These are phyloP conservation scores for Talaromyces sp. DNA, from an alignment of 2,329 filamentous ascomycete genomes.

Conservation along the genomic window DNA sequence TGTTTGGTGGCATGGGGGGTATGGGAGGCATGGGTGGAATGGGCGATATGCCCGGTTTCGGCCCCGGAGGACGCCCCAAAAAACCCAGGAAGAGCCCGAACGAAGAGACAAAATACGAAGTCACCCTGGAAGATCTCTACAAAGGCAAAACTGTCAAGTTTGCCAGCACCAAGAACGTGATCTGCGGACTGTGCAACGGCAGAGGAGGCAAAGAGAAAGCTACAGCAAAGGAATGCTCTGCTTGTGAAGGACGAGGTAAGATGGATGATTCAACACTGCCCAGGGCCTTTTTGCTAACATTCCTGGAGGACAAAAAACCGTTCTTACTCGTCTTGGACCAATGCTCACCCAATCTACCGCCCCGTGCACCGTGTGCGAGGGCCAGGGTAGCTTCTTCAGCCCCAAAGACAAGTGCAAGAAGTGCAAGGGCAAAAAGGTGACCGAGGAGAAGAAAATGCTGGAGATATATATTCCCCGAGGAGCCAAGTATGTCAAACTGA, in stretches of 20 bases:
- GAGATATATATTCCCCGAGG: conserved; percentile 95
- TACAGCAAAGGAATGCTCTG: conserved; percentile 74
- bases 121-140: conserved; percentile 90
- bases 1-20: conserved; percentile 54
- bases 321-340: conserved; percentile 76
- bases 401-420: conserved; percentile 98
- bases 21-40: conserved; percentile 21
- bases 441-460: conserved; percentile 84
- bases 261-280: background rate
- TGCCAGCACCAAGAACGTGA: conserved; percentile 85
- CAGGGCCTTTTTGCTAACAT: background rate
- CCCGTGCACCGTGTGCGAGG: conserved; percentile 75
- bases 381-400: conserved; percentile 80
- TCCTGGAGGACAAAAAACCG: conserved; percentile 59
- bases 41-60: conserved; percentile 49
- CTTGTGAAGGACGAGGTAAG: conserved; percentile 71
- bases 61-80: conserved; percentile 35
- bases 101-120: conserved; percentile 86
- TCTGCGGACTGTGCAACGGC: conserved; percentile 84
- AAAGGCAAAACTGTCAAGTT: conserved; percentile 99
- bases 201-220: conserved; percentile 87
- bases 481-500: conserved; percentile 48
- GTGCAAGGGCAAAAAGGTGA: conserved; percentile 88
- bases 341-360: conserved; percentile 77
- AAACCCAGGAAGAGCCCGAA: conserved; percentile 62